These are phyloP conservation scores for Mortierella sp. DNA, from an alignment of 371 early-diverging fungal genomes.

Conservation along the genomic window DNA sequence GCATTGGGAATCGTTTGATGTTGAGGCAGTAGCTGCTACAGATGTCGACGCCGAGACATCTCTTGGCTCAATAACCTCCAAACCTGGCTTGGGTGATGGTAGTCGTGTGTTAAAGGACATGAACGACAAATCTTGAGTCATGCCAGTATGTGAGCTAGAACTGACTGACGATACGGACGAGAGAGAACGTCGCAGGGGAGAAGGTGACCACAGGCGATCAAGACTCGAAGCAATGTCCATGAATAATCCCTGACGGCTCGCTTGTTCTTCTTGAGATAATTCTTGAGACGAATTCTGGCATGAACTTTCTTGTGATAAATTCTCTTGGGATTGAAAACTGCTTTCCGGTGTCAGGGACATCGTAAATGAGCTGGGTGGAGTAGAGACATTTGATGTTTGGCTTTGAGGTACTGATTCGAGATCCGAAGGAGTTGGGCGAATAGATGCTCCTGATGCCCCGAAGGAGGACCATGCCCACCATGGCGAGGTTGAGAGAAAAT, in stretches of 20 bases:
- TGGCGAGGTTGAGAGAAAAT: background rate
- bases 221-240: constrained; percentile 10
- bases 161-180: background rate
- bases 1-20: background rate
- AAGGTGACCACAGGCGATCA: constrained; percentile 8
- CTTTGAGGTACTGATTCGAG: background rate
- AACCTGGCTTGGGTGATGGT: background rate
- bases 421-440: background rate
- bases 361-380: background rate
- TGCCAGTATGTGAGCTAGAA: background rate
- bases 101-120: background rate
- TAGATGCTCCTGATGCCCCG: background rate
- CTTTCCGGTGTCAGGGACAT: background rate
- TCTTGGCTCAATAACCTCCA: background rate
- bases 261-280: background rate
- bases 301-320: background rate
- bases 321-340: background rate
- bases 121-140: background rate
- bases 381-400: background rate
- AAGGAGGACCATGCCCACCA: constrained; percentile 10
- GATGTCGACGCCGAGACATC: background rate
- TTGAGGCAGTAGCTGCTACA: background rate
- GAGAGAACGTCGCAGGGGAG: background rate
- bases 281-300: background rate
- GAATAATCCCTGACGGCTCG: background rate